phyloP scores from a whole-genome alignment of 805 yeast genomes.

The Grigorovia transvaalensis region DNA sequence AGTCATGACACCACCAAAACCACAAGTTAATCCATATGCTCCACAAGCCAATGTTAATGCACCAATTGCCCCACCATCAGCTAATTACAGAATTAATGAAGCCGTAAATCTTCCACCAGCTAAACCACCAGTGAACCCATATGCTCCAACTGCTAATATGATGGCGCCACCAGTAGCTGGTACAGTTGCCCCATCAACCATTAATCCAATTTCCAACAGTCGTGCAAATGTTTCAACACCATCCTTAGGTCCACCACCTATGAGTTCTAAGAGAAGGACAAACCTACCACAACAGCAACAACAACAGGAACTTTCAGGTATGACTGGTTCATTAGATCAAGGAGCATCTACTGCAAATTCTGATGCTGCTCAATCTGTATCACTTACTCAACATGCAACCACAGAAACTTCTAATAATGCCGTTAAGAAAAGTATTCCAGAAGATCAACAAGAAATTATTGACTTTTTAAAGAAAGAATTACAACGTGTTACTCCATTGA shows the following conservation, averaged over 20 bases:
- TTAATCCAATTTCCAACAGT: background rate
- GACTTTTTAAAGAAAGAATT: slow-evolving; percentile 46
- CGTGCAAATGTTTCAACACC: background rate
- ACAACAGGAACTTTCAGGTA: background rate
- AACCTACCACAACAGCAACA: background rate
- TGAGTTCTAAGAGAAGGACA: slow-evolving; percentile 1
- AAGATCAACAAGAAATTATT: slow-evolving; percentile 45
- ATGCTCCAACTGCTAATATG: background rate
- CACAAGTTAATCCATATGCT: slow-evolving; percentile 33
- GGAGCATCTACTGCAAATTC: slow-evolving; percentile 4
- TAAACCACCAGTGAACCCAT: slow-evolving; percentile 1
- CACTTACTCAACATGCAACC: slow-evolving; percentile 19
- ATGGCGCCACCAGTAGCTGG: background rate
- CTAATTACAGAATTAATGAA: slow-evolving; percentile 3
- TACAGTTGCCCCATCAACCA: background rate
- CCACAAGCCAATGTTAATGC: slow-evolving; percentile 14
- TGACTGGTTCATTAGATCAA: background rate
- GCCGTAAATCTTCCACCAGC: background rate
- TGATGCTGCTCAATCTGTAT: slow-evolving; percentile 17
- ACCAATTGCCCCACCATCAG: slow-evolving; percentile 5
- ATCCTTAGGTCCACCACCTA: slow-evolving; percentile 12
- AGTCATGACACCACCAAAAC: slow-evolving; percentile 8
- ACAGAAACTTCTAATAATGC: slow-evolving; percentile 8
- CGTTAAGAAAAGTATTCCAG: slow-evolving; percentile 34
- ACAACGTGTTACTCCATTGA: slow-evolving; percentile 53